A percentile compares a stretch with the other conserved stretches of the same genome.
Evolutionary conservation across 2,329 filamentous ascomycete genomes (phyloP).

Genomic region (Eutypa lata): DNA sequence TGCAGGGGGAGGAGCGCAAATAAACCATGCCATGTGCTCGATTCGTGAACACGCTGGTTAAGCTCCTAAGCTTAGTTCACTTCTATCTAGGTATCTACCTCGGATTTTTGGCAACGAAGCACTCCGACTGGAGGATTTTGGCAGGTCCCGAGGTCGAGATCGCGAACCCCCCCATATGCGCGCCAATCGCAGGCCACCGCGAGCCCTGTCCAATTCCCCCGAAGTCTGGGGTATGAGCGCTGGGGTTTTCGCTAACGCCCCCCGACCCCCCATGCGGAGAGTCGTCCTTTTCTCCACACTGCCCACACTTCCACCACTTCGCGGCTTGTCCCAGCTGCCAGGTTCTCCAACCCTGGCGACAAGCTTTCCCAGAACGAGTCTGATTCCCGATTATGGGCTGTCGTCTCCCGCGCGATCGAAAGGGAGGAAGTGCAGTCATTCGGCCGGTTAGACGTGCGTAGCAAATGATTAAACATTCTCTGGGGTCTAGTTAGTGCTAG

Average conservation of each 20-base stretch:
- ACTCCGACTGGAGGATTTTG: constrained; percentile 20
- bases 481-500: no score
- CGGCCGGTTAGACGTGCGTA: no score
- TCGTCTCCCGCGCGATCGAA: no score
- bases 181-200: constrained; percentile 16
- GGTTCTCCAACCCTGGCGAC: not conserved
- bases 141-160: not conserved
- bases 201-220: not conserved
- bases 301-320: no score
- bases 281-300: not conserved
- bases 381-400: not conserved
- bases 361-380: not conserved
- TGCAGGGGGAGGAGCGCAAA: not conserved
- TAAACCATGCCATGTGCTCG: not conserved
- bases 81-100: no score
- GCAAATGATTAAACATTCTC: no score
- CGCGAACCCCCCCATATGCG: constrained; percentile 9
- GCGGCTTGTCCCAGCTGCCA: not conserved
- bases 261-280: not conserved
- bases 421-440: no score
- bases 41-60: not conserved
- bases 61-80: no score
- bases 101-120: not conserved
- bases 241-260: no score
- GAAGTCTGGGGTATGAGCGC: not conserved